Percentiles rank a stretch among this genome's conserved stretches.
phyloP scores from a whole-genome alignment of 75 land plant genomes.

The Adiantum capillusveneris region DNA sequence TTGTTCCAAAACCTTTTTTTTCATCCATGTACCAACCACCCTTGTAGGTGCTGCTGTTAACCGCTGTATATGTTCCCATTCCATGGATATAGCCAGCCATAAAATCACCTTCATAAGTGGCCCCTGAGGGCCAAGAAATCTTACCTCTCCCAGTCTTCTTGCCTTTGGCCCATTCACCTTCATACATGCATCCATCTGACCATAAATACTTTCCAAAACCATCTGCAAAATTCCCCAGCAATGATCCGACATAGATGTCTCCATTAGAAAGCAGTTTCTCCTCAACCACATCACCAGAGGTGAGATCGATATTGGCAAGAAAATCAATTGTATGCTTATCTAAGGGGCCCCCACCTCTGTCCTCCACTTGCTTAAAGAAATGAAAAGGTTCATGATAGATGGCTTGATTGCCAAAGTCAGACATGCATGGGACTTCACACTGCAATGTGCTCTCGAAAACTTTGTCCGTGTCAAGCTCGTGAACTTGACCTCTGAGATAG shows the following conservation, averaged over 20 bases:
- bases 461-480: no score
- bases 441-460: no score
- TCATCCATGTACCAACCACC: conserved; percentile 79
- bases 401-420: no score
- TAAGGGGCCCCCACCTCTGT: no score
- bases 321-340: no score
- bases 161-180: conserved; percentile 91
- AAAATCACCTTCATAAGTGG: conserved; percentile 85
- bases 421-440: no score
- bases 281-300: conserved; percentile 6
- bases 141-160: conserved; percentile 83
- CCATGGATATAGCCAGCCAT: conserved; percentile 91
- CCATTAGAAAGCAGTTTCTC: conserved; percentile 65
- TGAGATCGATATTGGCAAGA: no score
- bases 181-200: conserved; percentile 86
- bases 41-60: conserved; percentile 54
- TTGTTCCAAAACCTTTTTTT: conserved; percentile 82
- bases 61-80: conserved; percentile 50
- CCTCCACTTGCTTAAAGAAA: no score
- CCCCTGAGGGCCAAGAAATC: conserved; percentile 77
- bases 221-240: conserved; percentile 66
- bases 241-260: conserved; percentile 63
- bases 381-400: no score
- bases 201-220: conserved; percentile 82
- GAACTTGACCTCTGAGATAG: no score